Evolutionary conservation across 164 flowering plant species (phyloP).

Genomic region (Aristolochia contorta): DNA sequence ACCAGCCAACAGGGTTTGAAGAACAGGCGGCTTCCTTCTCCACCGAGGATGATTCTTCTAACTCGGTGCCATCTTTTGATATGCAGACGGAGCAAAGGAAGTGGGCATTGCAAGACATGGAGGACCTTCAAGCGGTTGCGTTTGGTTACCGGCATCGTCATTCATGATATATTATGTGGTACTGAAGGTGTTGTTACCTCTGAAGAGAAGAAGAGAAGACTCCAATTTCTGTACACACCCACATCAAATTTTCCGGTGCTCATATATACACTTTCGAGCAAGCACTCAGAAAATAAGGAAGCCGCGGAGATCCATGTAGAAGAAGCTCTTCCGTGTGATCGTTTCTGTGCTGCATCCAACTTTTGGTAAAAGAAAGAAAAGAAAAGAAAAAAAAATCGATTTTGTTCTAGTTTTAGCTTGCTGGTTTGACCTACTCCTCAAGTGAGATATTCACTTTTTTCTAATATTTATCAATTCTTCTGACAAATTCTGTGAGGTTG

Average conservation of each 20-base stretch:
- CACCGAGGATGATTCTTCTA: constrained; percentile 17
- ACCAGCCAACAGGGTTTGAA: constrained; percentile 21
- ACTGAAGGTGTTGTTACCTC: too few relatives aligned
- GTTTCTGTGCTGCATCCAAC: too few relatives aligned
- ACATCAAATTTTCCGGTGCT: constrained; percentile 21
- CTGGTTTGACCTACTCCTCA: background rate
- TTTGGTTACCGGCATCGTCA: constrained; percentile 47
- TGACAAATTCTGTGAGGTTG: too few relatives aligned
- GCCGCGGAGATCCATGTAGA: too few relatives aligned
- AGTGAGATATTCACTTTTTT: constrained; percentile 6
- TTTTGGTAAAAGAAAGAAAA: too few relatives aligned
- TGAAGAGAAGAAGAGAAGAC: too few relatives aligned
- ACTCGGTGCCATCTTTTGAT: constrained; percentile 39
- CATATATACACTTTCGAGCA: constrained; percentile 10
- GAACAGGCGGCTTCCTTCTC: constrained; percentile 24
- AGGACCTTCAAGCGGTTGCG: constrained; percentile 59
- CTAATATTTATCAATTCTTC: too few relatives aligned
- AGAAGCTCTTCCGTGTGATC: too few relatives aligned
- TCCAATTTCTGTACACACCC: constrained; percentile 3
- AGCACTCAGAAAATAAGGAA: constrained; percentile 19
- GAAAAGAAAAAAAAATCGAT: too few relatives aligned
- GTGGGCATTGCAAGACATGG: constrained; percentile 47
- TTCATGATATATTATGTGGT: too few relatives aligned
- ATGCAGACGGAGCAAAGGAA: constrained; percentile 34
- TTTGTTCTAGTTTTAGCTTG: too few relatives aligned